These are phyloP conservation scores for Polyporus arcularius DNA, from an alignment of 768 basidiomycete genomes.

Conservation along the genomic window DNA sequence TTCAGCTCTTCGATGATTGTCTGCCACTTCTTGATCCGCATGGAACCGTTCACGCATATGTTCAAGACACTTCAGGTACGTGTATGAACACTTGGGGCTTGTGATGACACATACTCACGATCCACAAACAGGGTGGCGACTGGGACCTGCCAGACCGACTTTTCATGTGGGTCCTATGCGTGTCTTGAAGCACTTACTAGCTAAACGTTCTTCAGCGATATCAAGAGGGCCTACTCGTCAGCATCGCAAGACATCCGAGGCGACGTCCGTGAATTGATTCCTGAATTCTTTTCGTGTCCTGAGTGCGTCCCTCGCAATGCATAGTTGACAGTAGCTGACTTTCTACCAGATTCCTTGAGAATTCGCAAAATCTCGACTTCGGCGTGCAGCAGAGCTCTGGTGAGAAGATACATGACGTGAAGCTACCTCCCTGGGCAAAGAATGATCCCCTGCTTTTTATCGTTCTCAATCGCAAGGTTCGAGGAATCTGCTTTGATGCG, in stretches of 20 bases:
- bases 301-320: constrained; percentile 49
- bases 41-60: constrained; percentile 92
- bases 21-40: constrained; percentile 88
- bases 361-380: constrained; percentile 77
- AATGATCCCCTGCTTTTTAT: constrained; percentile 84
- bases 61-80: constrained; percentile 82
- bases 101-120: background rate
- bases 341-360: constrained; percentile 72
- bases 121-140: constrained; percentile 71
- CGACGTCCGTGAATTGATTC: constrained; percentile 92
- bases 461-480: constrained; percentile 70
- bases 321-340: background rate
- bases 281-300: constrained; percentile 84
- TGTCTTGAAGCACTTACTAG: background rate
- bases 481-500: background rate
- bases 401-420: constrained; percentile 84
- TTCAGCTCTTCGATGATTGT: constrained; percentile 98
- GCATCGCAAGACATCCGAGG: constrained; percentile 85
- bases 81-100: background rate
- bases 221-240: constrained; percentile 80
- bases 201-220: constrained; percentile 52
- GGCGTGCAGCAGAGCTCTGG: constrained; percentile 72
- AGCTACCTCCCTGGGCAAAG: constrained; percentile 88
- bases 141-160: constrained; percentile 92
- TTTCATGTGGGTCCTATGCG: constrained; percentile 56